These are phyloP conservation scores for Anthoceros angustus DNA, from an alignment of 225 moss, liverwort and hornwort species.

Conservation along the genomic window DNA sequence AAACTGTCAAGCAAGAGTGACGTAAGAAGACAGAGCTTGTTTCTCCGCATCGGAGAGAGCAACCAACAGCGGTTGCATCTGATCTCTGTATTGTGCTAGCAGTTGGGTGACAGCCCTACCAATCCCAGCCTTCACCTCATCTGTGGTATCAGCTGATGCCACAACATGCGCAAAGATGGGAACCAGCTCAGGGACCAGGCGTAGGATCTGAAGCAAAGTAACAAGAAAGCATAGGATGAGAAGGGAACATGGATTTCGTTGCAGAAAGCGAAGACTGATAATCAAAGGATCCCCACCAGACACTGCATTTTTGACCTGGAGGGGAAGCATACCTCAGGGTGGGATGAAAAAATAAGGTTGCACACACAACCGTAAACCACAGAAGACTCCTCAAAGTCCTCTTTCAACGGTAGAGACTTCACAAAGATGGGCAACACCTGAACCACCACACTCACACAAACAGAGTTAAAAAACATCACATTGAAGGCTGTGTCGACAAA, in stretches of 20 bases:
- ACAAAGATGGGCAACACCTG: conserved; percentile 87
- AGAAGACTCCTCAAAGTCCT: conserved; percentile 87
- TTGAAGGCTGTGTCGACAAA: not conserved
- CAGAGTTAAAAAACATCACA: not conserved
- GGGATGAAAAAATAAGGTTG: conserved; percentile 48
- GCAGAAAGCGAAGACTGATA: not conserved
- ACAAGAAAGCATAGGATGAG: not conserved
- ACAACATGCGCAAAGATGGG: conserved; percentile 90
- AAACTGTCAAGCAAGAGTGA: not conserved
- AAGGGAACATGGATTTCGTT: not conserved
- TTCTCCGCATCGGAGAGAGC: conserved; percentile 26
- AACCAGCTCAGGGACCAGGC: conserved; percentile 59
- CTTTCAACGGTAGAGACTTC: conserved; percentile 69
- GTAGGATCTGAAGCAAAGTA: conserved; percentile 50
- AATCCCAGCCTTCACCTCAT: conserved; percentile 60
- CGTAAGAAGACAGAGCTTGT: conserved; percentile 2
- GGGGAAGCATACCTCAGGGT: conserved; percentile 39
- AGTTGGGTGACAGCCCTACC: conserved; percentile 77
- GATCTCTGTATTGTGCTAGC: conserved; percentile 68
- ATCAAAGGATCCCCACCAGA: not conserved
- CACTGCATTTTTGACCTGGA: not conserved
- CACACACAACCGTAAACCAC: conserved; percentile 89
- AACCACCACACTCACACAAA: not conserved
- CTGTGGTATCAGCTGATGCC: conserved; percentile 38
- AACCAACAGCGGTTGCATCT: conserved; percentile 76